Conservation (phyloP, 306 rosid genomes). For the Lupinus albus region DNA sequence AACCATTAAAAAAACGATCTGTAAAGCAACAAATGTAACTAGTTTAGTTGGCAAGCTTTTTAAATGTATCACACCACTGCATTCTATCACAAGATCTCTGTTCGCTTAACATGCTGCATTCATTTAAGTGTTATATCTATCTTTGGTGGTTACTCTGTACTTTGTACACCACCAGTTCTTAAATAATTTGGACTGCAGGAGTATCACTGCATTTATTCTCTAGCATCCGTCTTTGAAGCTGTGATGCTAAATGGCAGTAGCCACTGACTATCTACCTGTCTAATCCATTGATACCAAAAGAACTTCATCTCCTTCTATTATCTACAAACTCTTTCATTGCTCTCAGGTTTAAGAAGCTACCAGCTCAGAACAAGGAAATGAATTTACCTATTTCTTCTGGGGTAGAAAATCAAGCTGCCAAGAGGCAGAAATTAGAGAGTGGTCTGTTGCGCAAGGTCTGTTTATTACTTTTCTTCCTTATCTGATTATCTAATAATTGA, state of each 20-base stretch:
- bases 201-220: constrained; percentile 17
- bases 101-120: not conserved
- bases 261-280: constrained; percentile 28
- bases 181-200: not conserved
- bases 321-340: constrained; percentile 32
- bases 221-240: constrained; percentile 24
- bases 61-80: constrained; percentile 27
- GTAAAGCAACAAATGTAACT: not conserved
- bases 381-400: constrained; percentile 40
- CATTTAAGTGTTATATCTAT: constrained; percentile 10
- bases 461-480: constrained; percentile 27
- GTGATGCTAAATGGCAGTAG: constrained; percentile 14
- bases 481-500: constrained; percentile 31
- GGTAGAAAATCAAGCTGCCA: constrained; percentile 77
- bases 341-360: constrained; percentile 67
- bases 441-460: constrained; percentile 79
- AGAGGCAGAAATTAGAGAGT: constrained; percentile 88
- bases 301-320: constrained; percentile 30
- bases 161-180: constrained; percentile 9
- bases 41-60: constrained; percentile 21
- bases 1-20: constrained; percentile 22
- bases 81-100: constrained; percentile 27
- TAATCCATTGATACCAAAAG: constrained; percentile 32
- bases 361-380: constrained; percentile 55
- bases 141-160: constrained; percentile 10